Percentiles rank a stretch among this genome's conserved stretches.
These are phyloP conservation scores for Fraxinus excelsior DNA, from an alignment of 257 asterid species.

Conservation along the genomic window DNA sequence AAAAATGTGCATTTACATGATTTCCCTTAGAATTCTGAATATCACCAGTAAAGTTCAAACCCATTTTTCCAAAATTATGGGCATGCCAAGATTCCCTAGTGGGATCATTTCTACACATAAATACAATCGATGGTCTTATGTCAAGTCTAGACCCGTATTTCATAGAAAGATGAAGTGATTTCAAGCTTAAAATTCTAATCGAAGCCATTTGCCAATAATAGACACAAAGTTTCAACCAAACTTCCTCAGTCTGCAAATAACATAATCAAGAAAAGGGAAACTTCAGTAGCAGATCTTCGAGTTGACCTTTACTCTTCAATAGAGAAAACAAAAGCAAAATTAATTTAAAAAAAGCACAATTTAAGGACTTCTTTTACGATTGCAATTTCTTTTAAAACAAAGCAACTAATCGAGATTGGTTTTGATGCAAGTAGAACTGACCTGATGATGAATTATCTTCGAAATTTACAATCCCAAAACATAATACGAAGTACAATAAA, in stretches of 20 bases:
- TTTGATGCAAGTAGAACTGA: background rate
- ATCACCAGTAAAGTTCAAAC: conserved; percentile 23
- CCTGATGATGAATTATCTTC: background rate
- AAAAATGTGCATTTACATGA: conserved; percentile 12
- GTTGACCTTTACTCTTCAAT: background rate
- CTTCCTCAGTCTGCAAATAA: conserved; percentile 27
- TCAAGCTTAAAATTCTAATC: conserved; percentile 40
- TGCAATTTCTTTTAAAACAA: background rate
- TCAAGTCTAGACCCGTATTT: conserved; percentile 33
- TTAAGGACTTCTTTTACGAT: background rate
- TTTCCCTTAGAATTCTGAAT: conserved; percentile 21
- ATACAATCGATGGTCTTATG: conserved; percentile 29
- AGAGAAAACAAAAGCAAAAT: background rate
- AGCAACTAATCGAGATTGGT: background rate
- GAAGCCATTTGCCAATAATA: conserved; percentile 39
- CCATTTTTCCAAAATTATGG: conserved; percentile 26
- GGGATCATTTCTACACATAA: conserved; percentile 28
- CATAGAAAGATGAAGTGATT: conserved; percentile 25
- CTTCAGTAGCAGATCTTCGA: background rate
- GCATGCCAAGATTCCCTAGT: conserved; percentile 31
- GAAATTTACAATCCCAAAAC: too few relatives aligned
- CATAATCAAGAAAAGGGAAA: background rate
- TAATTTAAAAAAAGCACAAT: background rate
- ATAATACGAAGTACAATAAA: background rate
- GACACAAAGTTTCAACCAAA: conserved; percentile 19